Conservation (phyloP, 805 yeast genomes). For the Metschnikowia kunwiensis region DNA sequence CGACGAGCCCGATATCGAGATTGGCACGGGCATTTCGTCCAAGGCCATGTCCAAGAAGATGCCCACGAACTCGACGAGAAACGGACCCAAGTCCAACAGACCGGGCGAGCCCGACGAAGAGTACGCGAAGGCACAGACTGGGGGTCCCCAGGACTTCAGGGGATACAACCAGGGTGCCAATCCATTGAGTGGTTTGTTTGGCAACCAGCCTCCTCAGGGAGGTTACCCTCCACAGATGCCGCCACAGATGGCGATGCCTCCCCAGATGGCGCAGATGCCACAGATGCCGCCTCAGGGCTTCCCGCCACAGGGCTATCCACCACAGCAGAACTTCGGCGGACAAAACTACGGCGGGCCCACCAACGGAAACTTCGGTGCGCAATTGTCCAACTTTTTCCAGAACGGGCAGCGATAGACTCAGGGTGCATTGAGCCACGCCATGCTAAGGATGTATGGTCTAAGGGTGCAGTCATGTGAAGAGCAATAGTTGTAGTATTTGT, state of each 20-base stretch:
- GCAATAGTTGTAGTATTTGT: no score
- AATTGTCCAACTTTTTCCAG: slow-evolving; percentile 38
- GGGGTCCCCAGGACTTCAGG: slow-evolving; percentile 36
- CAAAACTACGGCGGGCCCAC: slow-evolving; percentile 15
- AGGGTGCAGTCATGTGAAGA: no score
- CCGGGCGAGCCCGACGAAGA: slow-evolving; percentile 54
- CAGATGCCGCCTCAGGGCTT: slow-evolving; percentile 6
- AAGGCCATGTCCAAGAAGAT: slow-evolving; percentile 87
- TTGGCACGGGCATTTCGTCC: slow-evolving; percentile 90
- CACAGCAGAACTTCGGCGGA: slow-evolving; percentile 12
- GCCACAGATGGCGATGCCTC: slow-evolving; percentile 7
- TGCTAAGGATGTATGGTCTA: no score
- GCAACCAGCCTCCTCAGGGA: slow-evolving; percentile 20
- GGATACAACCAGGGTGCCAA: slow-evolving; percentile 36
- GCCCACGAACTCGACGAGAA: slow-evolving; percentile 86
- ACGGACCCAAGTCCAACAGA: slow-evolving; percentile 78
- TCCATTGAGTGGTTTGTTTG: slow-evolving; percentile 50
- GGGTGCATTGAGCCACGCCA: no score
- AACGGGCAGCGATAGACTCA: slow-evolving; percentile 17
- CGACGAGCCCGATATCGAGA: slow-evolving; percentile 97
- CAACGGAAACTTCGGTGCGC: slow-evolving; percentile 36
- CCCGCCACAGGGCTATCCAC: slow-evolving; percentile 13
- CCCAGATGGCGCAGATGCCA: slow-evolving; percentile 7
- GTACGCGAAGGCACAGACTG: slow-evolving; percentile 35
- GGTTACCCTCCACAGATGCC: slow-evolving; percentile 14